Evolutionary conservation across 352 stramenopile species (phyloP).

Genomic region (Plasmopara muralis): DNA sequence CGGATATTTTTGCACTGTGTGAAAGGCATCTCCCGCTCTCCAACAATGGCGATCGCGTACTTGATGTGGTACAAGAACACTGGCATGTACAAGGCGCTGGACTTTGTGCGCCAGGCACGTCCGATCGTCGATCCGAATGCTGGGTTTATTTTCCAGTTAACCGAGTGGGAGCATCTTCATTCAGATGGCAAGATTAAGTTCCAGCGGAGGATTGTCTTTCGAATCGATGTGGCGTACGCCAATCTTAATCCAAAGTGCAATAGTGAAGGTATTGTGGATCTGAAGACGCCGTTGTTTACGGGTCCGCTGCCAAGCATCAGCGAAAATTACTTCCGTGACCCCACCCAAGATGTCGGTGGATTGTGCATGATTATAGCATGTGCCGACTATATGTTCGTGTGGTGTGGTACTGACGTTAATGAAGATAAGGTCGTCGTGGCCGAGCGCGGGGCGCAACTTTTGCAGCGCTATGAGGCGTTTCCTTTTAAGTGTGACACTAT

Average conservation of each 20-base stretch:
- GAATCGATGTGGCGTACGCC: constrained; percentile 46
- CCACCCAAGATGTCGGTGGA: constrained; percentile 44
- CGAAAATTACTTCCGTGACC: constrained; percentile 50
- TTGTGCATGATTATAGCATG: constrained; percentile 67
- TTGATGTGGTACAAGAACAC: constrained; percentile 86
- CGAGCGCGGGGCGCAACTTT: constrained; percentile 48
- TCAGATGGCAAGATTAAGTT: constrained; percentile 41
- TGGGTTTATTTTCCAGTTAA: constrained; percentile 86
- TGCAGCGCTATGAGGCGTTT: constrained; percentile 73
- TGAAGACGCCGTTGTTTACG: constrained; percentile 50
- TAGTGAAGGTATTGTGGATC: constrained; percentile 13
- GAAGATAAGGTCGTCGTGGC: constrained; percentile 49
- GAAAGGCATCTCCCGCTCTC: constrained; percentile 84
- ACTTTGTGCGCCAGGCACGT: constrained; percentile 66
- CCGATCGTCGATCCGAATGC: constrained; percentile 81
- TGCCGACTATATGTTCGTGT: constrained; percentile 75
- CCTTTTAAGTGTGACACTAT: constrained; percentile 69
- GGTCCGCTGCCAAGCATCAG: constrained; percentile 43
- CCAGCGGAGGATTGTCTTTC: constrained; percentile 55
- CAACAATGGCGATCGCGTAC: constrained; percentile 85
- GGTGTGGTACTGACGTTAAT: constrained; percentile 57
- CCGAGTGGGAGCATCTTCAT: constrained; percentile 79
- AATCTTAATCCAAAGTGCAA: constrained; percentile 33
- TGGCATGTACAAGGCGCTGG: constrained; percentile 71
- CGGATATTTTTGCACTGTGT: constrained; percentile 85